Percentiles rank a stretch among this genome's conserved stretches.
phyloP scores from a whole-genome alignment of 208 protist genomes.

The Crithidia brevicula region DNA sequence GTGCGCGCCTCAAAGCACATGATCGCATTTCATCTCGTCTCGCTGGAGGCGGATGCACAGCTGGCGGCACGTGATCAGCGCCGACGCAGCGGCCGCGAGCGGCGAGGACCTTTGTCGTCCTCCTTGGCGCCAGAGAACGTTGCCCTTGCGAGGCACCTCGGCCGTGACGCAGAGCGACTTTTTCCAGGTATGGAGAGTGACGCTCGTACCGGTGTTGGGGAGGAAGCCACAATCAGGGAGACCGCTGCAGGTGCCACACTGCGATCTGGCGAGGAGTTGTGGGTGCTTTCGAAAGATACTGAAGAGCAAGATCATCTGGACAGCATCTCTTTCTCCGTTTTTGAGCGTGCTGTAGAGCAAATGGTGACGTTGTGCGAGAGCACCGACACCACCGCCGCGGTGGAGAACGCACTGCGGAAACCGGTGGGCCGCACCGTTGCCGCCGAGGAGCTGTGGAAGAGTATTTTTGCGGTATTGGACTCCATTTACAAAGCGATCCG shows the following conservation, averaged over 20 bases:
- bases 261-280: not conserved
- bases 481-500: conserved; percentile 41
- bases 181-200: too few relatives aligned
- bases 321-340: conserved; percentile 36
- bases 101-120: not conserved
- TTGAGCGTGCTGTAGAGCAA: conserved; percentile 48
- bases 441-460: conserved; percentile 36
- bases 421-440: conserved; percentile 30
- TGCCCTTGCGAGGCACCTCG: not conserved
- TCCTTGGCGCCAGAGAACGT: not conserved
- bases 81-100: conserved; percentile 10
- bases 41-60: conserved; percentile 67
- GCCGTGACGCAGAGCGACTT: not conserved
- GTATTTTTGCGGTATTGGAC: conserved; percentile 43
- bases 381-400: conserved; percentile 18
- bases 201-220: too few relatives aligned
- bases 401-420: conserved; percentile 22
- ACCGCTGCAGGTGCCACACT: not conserved
- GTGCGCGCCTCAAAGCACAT: conserved; percentile 33
- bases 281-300: not conserved
- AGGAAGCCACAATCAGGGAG: too few relatives aligned
- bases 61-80: conserved; percentile 24
- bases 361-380: conserved; percentile 49
- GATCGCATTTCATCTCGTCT: conserved; percentile 66
- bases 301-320: conserved; percentile 27